Evolutionary conservation across 2,329 filamentous ascomycete genomes (phyloP).

Genomic region (Clarireedia homoeocarpa): DNA sequence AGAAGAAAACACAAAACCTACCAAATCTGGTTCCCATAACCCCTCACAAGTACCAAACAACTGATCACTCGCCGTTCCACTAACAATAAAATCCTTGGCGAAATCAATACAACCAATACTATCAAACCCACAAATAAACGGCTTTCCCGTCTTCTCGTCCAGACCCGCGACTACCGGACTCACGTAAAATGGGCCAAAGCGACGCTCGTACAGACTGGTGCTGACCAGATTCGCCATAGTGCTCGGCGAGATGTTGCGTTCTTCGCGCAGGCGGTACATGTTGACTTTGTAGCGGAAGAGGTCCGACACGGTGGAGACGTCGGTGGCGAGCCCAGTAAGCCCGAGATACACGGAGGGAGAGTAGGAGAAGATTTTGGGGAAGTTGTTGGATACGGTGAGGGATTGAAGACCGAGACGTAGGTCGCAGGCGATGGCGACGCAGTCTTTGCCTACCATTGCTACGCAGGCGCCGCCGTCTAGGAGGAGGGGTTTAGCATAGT

Average conservation of each 20-base stretch:
- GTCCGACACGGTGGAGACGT: conserved; percentile 89
- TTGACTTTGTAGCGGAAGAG: conserved; percentile 99
- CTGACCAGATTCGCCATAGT: conserved; percentile 96
- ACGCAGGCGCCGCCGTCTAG: conserved; percentile 85
- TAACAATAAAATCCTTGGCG: conserved; percentile 98
- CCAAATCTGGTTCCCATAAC: conserved; percentile 94
- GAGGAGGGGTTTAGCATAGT: not conserved
- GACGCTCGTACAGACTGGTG: conserved; percentile 83
- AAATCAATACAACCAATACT: conserved; percentile 99
- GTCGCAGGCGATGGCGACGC: conserved; percentile 98
- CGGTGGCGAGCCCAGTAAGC: conserved; percentile 91
- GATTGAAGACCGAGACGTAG: conserved; percentile 94
- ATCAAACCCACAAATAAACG: conserved; percentile 98
- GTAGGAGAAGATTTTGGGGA: conserved; percentile 99
- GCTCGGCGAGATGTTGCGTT: conserved; percentile 87
- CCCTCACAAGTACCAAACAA: conserved; percentile 98
- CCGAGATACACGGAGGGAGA: conserved; percentile 83
- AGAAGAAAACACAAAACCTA: conserved; percentile 37
- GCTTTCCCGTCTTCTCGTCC: conserved; percentile 87
- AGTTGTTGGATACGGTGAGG: conserved; percentile 98
- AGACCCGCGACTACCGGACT: conserved; percentile 90
- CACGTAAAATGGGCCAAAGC: conserved; percentile 96
- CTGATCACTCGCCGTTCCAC: conserved; percentile 92
- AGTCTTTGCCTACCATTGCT: conserved; percentile 99
- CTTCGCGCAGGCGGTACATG: conserved; percentile 98